These are phyloP conservation scores for Microglena sp. DNA, from an alignment of 139 green algal genomes.

Conservation along the genomic window DNA sequence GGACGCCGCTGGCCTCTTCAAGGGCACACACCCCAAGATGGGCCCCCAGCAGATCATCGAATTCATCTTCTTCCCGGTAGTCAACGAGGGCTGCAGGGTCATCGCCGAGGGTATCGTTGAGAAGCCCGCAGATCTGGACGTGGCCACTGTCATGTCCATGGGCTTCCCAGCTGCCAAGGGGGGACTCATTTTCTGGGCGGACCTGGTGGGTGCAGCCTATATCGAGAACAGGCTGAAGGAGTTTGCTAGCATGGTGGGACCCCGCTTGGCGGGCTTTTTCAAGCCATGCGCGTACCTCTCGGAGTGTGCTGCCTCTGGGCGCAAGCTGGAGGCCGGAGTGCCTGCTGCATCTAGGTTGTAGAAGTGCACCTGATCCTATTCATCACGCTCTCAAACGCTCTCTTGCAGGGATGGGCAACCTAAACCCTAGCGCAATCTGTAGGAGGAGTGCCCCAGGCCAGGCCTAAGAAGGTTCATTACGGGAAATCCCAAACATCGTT, in stretches of 20 bases:
- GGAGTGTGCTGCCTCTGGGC: conserved; percentile 24
- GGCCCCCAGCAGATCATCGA: conserved; percentile 82
- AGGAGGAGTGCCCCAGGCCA: no score
- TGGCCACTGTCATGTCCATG: conserved; percentile 94
- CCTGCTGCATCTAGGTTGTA: conserved; percentile 12
- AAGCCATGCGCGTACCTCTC: conserved; percentile 63
- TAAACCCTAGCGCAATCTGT: no score
- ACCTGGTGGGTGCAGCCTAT: conserved; percentile 57
- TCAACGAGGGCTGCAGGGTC: conserved; percentile 63
- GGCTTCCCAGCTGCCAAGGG: conserved; percentile 83
- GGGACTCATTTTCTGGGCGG: conserved; percentile 85
- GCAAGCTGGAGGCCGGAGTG: conserved; percentile 18
- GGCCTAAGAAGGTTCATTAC: no score
- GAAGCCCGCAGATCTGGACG: conserved; percentile 90
- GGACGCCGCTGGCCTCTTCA: conserved; percentile 20
- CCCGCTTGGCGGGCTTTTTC: conserved; percentile 51
- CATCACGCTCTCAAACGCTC: no score
- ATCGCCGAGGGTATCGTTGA: conserved; percentile 91
- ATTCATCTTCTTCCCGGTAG: conserved; percentile 95
- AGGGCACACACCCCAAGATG: conserved; percentile 34
- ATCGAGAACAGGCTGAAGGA: conserved; percentile 37
- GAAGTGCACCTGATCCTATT: no score
- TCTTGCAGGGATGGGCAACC: no score
- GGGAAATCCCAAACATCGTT: no score
- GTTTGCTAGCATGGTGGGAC: conserved; percentile 32